Evolutionary conservation across 2,329 filamentous ascomycete genomes (phyloP).

Genomic region (Amylocarpus encephaloides): DNA sequence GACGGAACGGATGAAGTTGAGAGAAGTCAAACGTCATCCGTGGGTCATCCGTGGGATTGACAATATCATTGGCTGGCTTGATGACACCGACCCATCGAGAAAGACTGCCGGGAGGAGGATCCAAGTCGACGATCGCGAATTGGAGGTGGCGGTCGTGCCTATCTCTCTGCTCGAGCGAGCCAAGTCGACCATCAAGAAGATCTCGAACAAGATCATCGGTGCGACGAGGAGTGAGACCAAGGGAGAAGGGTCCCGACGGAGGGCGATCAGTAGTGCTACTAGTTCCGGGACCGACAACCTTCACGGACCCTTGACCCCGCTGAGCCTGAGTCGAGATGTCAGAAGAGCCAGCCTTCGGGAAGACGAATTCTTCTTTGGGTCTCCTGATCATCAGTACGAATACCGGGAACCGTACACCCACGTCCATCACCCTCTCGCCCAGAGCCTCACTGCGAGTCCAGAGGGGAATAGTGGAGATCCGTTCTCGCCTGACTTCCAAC

Average conservation of each 20-base stretch:
- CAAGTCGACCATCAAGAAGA: conserved; percentile 68
- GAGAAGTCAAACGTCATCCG: conserved; percentile 87
- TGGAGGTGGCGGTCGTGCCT: conserved; percentile 84
- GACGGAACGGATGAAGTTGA: conserved; percentile 76
- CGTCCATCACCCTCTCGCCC: conserved; percentile 64
- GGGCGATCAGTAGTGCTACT: conserved; percentile 56
- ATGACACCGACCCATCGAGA: conserved; percentile 80
- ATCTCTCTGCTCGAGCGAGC: conserved; percentile 82
- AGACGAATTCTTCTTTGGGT: conserved; percentile 49
- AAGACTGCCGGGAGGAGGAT: conserved; percentile 78
- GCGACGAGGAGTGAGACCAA: conserved; percentile 40
- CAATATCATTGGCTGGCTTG: conserved; percentile 76
- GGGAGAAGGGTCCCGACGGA: conserved; percentile 48
- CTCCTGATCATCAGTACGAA: conserved; percentile 34
- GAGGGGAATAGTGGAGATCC: conserved; percentile 36
- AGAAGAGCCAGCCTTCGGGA: conserved; percentile 51
- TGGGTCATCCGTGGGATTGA: conserved; percentile 80
- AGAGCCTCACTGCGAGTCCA: conserved; percentile 67
- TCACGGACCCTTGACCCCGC: conserved; percentile 42
- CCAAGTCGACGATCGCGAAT: conserved; percentile 83
- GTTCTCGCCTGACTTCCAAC: conserved; percentile 30
- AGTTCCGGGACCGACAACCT: conserved; percentile 56
- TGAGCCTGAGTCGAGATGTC: conserved; percentile 31
- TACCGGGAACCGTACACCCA: conserved; percentile 35
- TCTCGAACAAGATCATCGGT: conserved; percentile 53